Evolutionary conservation across 2,329 filamentous ascomycete species (phyloP), one percentile per base, ranked within the genome.

Genomic region (Cytospora paraplurivora): DNA sequence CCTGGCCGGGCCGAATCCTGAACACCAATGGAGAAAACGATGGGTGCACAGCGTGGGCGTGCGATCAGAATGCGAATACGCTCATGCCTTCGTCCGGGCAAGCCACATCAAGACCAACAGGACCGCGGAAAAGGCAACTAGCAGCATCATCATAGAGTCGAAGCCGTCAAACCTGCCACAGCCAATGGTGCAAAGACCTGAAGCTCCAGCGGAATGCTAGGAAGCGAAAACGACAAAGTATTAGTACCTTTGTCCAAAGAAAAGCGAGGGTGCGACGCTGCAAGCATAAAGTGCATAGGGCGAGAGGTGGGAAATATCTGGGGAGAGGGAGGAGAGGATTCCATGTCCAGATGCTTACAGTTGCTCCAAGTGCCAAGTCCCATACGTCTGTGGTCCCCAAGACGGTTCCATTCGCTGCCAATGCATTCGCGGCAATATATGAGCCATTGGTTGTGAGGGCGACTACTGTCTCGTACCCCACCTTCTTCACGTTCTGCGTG

Each of bases 121-220:
- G 4, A 65, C 34, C 35, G 37, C 59, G 13, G 59, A 56, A 13
- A 62, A 59, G 27, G 21, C 62, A 13, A 62, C 51, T 51, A 65
- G 56, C n/a, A 56, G 63, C 19, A 65, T 27, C 32, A 66, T 50
- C 34, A 63, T 57, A 32, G 62, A 63, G 33, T 66, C 64, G 50
- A 64, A 66, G 17, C 60, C 62, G 49, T 66, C 64, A 41, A 66
- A 57, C 33, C 49, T 37, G 33, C 62, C 57, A 17, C 64, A 66
- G 41, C 64, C 64, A 15, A 66, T 63, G 27, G 62, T 64, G 59
- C 64, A 66, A 44, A 58, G 64, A 21, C 64, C 64, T 44, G 59
- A 57, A 51, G 57, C 64, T 62, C 64, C 64, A 61, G 34, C 57
- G 13, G 54, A 53, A n/a, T 59, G 64, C 64, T 66, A 15, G 59